phyloP scores from a whole-genome alignment of 2,329 filamentous ascomycete species.

The Arachnopeziza araneosa region DNA sequence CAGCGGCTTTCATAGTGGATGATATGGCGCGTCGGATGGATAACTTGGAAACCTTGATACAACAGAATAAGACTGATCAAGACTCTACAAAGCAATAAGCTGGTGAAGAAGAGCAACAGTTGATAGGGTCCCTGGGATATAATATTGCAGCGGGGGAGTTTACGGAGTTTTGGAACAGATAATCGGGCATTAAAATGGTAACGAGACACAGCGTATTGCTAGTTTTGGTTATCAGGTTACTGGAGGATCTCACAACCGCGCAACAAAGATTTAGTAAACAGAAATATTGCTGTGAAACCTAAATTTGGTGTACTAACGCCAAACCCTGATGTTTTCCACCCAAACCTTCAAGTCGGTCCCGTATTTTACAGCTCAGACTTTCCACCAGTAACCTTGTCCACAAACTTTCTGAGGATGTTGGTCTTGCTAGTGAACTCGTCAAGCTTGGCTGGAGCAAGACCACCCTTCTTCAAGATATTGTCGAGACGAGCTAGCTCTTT shows the following conservation, averaged over 20 bases:
- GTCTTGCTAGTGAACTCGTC: constrained; percentile 82
- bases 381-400: constrained; percentile 52
- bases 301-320: not conserved
- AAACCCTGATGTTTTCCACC: not conserved
- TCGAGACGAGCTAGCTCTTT: constrained; percentile 83
- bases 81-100: constrained; percentile 20
- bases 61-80: constrained; percentile 17
- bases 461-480: constrained; percentile 78
- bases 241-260: not conserved
- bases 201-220: no score
- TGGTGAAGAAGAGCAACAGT: not conserved
- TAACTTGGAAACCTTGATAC: constrained; percentile 50
- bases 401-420: constrained; percentile 81
- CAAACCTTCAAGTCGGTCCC: not conserved
- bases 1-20: constrained; percentile 59
- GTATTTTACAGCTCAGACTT: constrained; percentile 48
- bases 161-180: not conserved
- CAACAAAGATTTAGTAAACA: not conserved
- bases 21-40: constrained; percentile 87
- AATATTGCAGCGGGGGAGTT: not conserved
- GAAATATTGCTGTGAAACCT: not conserved
- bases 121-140: not conserved
- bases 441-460: constrained; percentile 75
- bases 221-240: not conserved
- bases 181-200: no score